Evolutionary conservation across 2,329 filamentous ascomycete species (phyloP), one percentile per base, ranked within the genome.

Genomic region (Talaromyces albobiverticillius): DNA sequence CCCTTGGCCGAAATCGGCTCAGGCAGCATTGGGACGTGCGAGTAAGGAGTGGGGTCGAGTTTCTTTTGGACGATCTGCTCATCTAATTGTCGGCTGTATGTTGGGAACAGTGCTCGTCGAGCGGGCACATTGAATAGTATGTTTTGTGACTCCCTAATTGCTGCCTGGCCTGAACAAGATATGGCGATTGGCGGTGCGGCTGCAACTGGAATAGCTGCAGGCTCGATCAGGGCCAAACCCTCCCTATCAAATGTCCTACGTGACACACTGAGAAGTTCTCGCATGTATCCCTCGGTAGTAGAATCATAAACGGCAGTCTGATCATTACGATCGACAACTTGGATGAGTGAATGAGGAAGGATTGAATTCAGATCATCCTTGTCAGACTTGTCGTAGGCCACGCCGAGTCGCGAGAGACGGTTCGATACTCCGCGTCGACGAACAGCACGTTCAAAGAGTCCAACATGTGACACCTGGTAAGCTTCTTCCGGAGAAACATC

Each of bases 141-240:
- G 42, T 86, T 81, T 56, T 90, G 80, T 51, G 58, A 62, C 71
- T 97, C 92, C 13, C 80, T 70, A 4, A 80, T 74, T 0, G 82
- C 74, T 41, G 81, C 80, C 46, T 86, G 85, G 58, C 86, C 89
- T 46, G 86, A 85, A 68, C 87, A 93, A 41, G 83, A 81, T 4
- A 97, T 80, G 59, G 92, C 85, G 56, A 97, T 86, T 0, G 94
- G 94, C 6, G 93, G 92, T 4, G 94, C 93, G 2, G 88, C 85
- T 2, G 88, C 91, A 13, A 81, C 80, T n/a, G 90, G 88, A 57
- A 87, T 80, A 45, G 85, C 89, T 57, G 90, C 90, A 57, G 89
- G 85, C 70, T 99, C 94, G 29, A 96, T 83, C 16, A 87, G 80
- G 49, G 84, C 78, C 26, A 96, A 81, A 1, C 92, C 90, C 18